These are phyloP conservation scores for Fusarium mangiferae DNA, from an alignment of 2,329 filamentous ascomycete genomes.

Conservation along the genomic window DNA sequence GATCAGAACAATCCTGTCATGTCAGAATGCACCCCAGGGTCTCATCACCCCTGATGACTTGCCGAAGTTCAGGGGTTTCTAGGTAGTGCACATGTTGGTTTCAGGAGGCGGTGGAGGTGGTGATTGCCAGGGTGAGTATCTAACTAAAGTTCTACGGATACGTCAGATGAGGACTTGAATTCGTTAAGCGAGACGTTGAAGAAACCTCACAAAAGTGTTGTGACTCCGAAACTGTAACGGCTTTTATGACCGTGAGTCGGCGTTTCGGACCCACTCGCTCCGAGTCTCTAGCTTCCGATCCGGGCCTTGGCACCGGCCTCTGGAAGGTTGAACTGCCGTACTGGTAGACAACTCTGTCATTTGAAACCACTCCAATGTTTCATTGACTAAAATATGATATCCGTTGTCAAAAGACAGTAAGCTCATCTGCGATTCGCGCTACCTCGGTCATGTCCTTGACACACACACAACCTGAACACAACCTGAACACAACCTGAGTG, in stretches of 20 bases:
- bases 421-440: background rate
- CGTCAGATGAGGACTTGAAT: background rate
- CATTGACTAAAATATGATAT: background rate
- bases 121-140: slow-evolving; percentile 18
- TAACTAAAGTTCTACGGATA: background rate
- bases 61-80: slow-evolving; percentile 10
- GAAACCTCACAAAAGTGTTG: background rate
- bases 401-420: background rate
- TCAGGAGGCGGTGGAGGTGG: slow-evolving; percentile 30
- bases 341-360: background rate
- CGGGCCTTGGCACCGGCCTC: background rate
- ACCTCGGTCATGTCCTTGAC: background rate
- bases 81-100: slow-evolving; percentile 8
- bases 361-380: background rate
- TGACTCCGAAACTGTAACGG: background rate
- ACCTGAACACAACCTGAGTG: background rate
- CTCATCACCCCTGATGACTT: slow-evolving; percentile 7
- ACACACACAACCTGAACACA: background rate
- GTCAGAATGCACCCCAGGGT: background rate
- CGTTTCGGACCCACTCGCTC: background rate
- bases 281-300: background rate
- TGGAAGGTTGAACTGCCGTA: background rate
- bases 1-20: background rate
- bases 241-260: background rate
- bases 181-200: background rate